Percentiles rank a stretch among this genome's conserved stretches.
phyloP scores from a whole-genome alignment of 2,329 filamentous ascomycete species.

The Fusarium gaditjirri region DNA sequence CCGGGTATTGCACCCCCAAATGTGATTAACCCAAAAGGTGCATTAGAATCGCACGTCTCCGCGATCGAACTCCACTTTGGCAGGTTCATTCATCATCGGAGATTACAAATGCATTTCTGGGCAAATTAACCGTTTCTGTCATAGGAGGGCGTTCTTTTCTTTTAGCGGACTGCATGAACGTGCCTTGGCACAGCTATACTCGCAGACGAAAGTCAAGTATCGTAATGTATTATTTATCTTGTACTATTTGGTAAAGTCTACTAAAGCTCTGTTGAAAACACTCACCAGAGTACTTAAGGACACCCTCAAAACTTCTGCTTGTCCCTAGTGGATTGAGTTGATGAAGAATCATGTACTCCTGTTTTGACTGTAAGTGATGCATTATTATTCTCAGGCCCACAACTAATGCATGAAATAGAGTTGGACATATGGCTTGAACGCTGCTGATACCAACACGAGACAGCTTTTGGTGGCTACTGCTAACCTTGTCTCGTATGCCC shows the following conservation, averaged over 20 bases:
- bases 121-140: background rate
- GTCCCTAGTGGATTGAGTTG: no score
- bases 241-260: background rate
- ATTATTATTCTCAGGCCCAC: background rate
- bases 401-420: background rate
- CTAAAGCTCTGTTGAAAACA: background rate
- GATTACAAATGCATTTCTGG: background rate
- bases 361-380: background rate
- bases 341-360: background rate
- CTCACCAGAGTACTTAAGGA: no score
- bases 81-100: background rate
- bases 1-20: constrained; percentile 9
- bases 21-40: constrained; percentile 4
- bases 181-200: background rate
- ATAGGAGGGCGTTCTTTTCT: background rate
- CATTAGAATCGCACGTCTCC: background rate
- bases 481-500: background rate
- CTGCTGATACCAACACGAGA: background rate
- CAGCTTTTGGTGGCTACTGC: background rate
- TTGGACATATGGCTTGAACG: background rate
- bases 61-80: constrained; percentile 5
- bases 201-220: accelerated
- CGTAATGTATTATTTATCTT: background rate
- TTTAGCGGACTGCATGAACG: background rate
- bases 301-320: no score